These are phyloP conservation scores for Coemansia interrupta DNA, from an alignment of 192 early-diverging fungal genomes.

Conservation along the genomic window DNA sequence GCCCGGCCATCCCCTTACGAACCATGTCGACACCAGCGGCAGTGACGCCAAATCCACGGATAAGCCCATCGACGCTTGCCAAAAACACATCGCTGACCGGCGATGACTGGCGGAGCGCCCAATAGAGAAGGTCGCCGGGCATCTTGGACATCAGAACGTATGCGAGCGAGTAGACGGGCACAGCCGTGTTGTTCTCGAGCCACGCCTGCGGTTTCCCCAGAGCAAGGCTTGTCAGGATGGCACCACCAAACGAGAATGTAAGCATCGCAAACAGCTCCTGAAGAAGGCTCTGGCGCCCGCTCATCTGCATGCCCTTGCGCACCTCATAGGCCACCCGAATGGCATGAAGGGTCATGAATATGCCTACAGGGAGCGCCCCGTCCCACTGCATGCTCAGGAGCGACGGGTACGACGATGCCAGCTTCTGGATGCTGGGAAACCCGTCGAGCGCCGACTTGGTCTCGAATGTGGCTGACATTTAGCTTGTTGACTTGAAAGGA, in stretches of 20 bases:
- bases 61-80: slow-evolving; percentile 49
- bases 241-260: slow-evolving; percentile 54
- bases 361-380: slow-evolving; percentile 42
- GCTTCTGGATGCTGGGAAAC: slow-evolving; percentile 31
- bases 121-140: slow-evolving; percentile 48
- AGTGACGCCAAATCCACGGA: slow-evolving; percentile 55
- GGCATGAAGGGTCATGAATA: slow-evolving; percentile 55
- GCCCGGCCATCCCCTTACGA: slow-evolving; percentile 40
- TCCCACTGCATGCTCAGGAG: slow-evolving; percentile 38
- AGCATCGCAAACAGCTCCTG: slow-evolving; percentile 55
- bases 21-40: slow-evolving; percentile 52
- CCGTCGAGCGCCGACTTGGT: slow-evolving; percentile 14
- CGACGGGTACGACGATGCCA: slow-evolving; percentile 30
- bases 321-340: slow-evolving; percentile 54
- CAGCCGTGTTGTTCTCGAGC: slow-evolving; percentile 45
- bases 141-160: slow-evolving; percentile 41
- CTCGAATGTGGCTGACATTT: background rate
- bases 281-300: slow-evolving; percentile 32
- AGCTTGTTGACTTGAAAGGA: background rate
- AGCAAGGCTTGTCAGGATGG: slow-evolving; percentile 48
- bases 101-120: slow-evolving; percentile 28
- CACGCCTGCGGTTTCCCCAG: slow-evolving; percentile 51
- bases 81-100: slow-evolving; percentile 52
- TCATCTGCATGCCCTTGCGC: slow-evolving; percentile 44
- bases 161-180: slow-evolving; percentile 40